Base-by-base conservation (phyloP, 2,329 filamentous ascomycete species). In the Trichoderma sp. region DNA sequence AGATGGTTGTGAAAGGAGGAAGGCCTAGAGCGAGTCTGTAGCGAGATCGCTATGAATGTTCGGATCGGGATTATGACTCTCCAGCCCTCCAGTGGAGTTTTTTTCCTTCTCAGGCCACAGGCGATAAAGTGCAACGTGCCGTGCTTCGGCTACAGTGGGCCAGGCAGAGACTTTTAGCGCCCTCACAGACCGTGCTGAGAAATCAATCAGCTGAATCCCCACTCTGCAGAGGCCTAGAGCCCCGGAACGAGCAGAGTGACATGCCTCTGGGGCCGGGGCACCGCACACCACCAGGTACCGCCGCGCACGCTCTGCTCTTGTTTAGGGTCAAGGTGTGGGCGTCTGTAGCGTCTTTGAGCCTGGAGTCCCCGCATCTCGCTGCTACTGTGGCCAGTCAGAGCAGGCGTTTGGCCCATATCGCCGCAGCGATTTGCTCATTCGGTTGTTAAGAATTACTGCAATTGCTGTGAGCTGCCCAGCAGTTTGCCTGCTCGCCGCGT, bases 191-290 rank as follows among this genome's bases (percentile, higher is more conserved):
- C 66, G 66, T 68, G 66, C 57, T 68, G 66, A 68, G 66, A 68
- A 68, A 68, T 68, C 66, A 68, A 68, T 68, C 57, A 68, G 66
- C 66, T 62, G 66, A 58, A 59, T 43, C 55, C 64, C 64, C 64
- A 67, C 64, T 13, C 29, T 19, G 4, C 7, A 29, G 29, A 10
- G 49, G 21, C 27, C 27, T n/a, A 29, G 55, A 35, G 55, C 55
- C 55, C 55, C 52, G 13, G 21, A 55, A 16, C 14, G 13, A 24
- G 27, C 24, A 21, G 52, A 29, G 61, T 55, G 47, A 64, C 49
- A 55, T 53, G 7, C 60, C n/a, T 53, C 49, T 53, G 29, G 43
- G 29, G 49, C 43, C 40, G 43, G 29, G 40, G 16, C 40, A 43
- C 16, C 31, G 8, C n/a, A 47, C 7, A 47, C 43, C n/a, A 35